A percentile compares a stretch with the other conserved stretches of the same genome.
Conservation (phyloP, 78 protist genomes). For the Dictyostelium intermedium region DNA sequence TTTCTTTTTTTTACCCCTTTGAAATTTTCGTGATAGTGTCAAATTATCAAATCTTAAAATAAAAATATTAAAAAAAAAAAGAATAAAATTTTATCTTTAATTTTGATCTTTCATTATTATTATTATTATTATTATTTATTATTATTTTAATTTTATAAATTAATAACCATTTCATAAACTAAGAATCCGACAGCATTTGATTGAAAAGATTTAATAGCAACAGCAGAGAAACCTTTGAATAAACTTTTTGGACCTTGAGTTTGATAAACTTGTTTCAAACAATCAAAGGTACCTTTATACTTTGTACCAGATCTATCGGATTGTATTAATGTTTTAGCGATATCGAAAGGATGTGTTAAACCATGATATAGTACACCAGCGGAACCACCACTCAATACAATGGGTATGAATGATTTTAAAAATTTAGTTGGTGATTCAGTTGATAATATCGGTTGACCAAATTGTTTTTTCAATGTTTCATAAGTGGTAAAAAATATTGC, state of each 20-base stretch:
- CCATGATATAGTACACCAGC: slow-evolving; percentile 39
- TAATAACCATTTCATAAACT: slow-evolving; percentile 23
- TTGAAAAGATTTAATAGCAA: slow-evolving; percentile 10
- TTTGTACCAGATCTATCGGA: background rate
- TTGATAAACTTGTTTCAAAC: background rate
- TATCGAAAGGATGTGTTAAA: background rate
- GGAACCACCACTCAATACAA: slow-evolving; percentile 33
- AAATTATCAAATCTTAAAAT: too few species aligned
- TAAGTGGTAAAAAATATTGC: slow-evolving; percentile 33
- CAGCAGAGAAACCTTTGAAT: slow-evolving; percentile 44
- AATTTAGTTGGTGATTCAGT: background rate
- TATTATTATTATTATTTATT: background rate
- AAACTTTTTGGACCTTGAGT: slow-evolving; percentile 18
- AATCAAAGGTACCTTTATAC: slow-evolving; percentile 45
- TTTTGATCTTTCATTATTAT: too few species aligned
- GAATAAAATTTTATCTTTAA: too few species aligned
- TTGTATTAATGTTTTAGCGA: slow-evolving; percentile 33
- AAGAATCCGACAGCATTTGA: slow-evolving; percentile 17
- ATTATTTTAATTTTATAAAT: background rate
- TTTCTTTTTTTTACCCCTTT: too few species aligned
- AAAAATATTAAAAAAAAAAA: too few species aligned
- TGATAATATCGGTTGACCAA: background rate
- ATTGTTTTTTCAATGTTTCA: background rate
- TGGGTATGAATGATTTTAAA: background rate
- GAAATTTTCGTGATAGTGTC: too few species aligned